Evolutionary conservation across 441 rosid species (phyloP).

Genomic region (Corymbia citriodora): DNA sequence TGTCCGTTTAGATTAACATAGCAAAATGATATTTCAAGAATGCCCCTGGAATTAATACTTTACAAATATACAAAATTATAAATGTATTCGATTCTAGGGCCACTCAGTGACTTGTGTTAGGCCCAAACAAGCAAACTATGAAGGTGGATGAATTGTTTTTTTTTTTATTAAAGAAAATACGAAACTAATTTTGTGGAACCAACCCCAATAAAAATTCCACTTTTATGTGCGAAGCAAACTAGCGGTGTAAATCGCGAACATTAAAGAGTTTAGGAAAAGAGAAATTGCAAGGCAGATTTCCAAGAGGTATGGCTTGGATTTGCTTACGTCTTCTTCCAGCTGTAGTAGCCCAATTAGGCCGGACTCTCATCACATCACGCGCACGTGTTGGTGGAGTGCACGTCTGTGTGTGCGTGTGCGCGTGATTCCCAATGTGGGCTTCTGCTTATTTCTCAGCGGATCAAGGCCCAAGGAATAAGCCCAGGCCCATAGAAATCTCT

Average conservation of each 20-base stretch:
- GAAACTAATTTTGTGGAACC: neutral
- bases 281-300: neutral
- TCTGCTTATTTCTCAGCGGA: neutral
- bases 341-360: neutral
- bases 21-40: neutral
- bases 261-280: neutral
- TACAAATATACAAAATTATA: neutral
- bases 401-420: rapidly evolving
- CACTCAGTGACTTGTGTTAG: neutral
- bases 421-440: neutral
- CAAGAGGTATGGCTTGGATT: neutral
- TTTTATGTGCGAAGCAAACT: neutral
- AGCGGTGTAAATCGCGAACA: neutral
- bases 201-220: neutral
- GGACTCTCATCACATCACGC: neutral
- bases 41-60: neutral
- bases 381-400: neutral
- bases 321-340: neutral
- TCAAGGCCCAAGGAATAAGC: neutral
- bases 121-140: neutral
- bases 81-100: neutral
- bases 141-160: rapidly evolving
- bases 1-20: neutral
- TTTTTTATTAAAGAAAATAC: neutral
- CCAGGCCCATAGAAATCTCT: neutral